Conservation (phyloP, 2,329 filamentous ascomycete species). For the Arachnopeziza araneosa region DNA sequence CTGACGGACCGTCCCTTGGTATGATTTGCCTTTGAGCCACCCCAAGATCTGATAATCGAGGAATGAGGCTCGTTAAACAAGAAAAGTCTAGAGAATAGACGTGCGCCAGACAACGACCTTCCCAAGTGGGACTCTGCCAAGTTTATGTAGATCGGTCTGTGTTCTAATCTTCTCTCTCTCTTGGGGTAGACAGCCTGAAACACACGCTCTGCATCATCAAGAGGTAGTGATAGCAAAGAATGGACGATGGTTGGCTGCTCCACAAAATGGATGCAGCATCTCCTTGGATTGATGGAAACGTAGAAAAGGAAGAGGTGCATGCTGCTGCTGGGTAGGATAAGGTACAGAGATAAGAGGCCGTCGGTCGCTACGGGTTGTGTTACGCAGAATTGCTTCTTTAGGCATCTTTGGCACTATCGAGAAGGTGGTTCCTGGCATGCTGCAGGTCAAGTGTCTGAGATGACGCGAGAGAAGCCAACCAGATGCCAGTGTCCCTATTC, state of each 20-base stretch:
- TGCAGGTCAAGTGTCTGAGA: neutral
- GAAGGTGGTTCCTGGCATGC: neutral
- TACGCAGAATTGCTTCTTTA: neutral
- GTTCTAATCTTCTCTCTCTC: neutral
- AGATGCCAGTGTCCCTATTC: neutral
- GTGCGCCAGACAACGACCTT: neutral
- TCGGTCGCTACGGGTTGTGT: neutral
- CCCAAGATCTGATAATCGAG: neutral
- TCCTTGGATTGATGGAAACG: neutral
- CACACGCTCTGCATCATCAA: neutral
- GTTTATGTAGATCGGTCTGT: neutral
- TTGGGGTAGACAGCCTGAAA: neutral
- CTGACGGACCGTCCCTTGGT: neutral
- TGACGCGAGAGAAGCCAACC: neutral
- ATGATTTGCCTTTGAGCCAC: neutral
- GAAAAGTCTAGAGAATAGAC: neutral
- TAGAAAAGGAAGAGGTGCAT: neutral
- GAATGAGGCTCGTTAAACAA: neutral
- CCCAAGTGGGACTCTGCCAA: neutral
- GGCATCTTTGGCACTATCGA: neutral
- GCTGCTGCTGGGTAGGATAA: too few relatives aligned
- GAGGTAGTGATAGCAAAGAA: neutral
- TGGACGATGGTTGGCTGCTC: too few relatives aligned
- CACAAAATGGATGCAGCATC: neutral
- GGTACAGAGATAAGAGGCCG: neutral